A percentile compares a stretch with the other conserved stretches of the same genome.
Conservation (phyloP, 192 early-diverging fungal species). For the Linnemannia exigua region DNA sequence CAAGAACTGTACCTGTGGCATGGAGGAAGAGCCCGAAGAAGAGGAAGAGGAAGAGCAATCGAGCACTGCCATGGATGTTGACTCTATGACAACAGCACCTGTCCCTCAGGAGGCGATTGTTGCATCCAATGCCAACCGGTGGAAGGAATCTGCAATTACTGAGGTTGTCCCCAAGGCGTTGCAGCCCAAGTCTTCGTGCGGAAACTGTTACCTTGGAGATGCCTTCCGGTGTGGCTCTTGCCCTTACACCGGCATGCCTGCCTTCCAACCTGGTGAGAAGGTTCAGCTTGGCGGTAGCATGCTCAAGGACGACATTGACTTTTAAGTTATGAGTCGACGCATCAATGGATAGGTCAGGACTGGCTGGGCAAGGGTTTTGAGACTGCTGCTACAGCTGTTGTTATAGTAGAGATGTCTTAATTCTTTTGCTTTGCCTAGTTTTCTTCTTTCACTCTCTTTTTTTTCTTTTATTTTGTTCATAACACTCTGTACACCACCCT, state of each 20-base stretch:
- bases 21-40: constrained; percentile 78
- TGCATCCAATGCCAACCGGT: constrained; percentile 42
- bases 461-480: background rate
- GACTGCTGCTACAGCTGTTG: background rate
- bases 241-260: constrained; percentile 97
- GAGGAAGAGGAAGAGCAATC: constrained; percentile 49
- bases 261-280: constrained; percentile 96
- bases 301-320: constrained; percentile 76
- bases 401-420: too few relatives aligned
- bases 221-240: constrained; percentile 97
- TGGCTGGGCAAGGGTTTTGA: too few relatives aligned
- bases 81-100: constrained; percentile 58
- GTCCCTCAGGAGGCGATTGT: constrained; percentile 64
- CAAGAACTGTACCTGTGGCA: constrained; percentile 97
- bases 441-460: background rate
- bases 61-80: constrained; percentile 28
- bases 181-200: constrained; percentile 72
- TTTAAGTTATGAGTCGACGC: constrained; percentile 33
- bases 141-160: constrained; percentile 53
- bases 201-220: constrained; percentile 93
- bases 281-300: constrained; percentile 87
- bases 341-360: too few relatives aligned
- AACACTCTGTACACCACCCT: background rate
- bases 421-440: background rate
- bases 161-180: constrained; percentile 66